phyloP scores from a whole-genome alignment of 352 stramenopile genomes.

The Peronospora tabacina region DNA sequence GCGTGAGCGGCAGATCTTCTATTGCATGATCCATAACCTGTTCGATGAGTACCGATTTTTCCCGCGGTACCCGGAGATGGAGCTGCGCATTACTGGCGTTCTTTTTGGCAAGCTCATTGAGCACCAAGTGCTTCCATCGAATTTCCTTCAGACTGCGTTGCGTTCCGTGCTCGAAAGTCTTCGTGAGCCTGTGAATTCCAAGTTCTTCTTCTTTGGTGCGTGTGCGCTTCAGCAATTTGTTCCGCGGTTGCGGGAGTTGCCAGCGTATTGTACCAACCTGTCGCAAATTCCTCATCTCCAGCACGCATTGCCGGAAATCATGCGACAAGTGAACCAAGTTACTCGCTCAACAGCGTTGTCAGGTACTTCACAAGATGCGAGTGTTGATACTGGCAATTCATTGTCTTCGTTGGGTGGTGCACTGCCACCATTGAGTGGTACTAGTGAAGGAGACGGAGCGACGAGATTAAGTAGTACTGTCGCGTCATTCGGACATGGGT shows the following conservation, averaged over 20 bases:
- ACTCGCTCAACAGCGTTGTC: conserved; percentile 49
- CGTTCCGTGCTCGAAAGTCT: conserved; percentile 96
- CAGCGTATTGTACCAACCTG: conserved; percentile 97
- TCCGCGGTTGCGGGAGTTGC: conserved; percentile 91
- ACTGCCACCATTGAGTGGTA: conserved; percentile 16
- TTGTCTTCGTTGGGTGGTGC: conserved; percentile 19
- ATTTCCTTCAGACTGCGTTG: conserved; percentile 96
- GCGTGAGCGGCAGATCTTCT: conserved; percentile 98
- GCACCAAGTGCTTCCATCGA: conserved; percentile 95
- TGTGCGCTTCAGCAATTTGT: conserved; percentile 98
- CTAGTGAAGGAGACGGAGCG: conserved; percentile 18
- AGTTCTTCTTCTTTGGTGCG: conserved; percentile 98
- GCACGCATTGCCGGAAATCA: conserved; percentile 89
- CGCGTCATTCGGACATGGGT: conserved; percentile 19
- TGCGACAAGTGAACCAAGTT: conserved; percentile 82
- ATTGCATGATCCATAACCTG: conserved; percentile 99
- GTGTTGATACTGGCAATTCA: conserved; percentile 13
- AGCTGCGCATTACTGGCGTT: conserved; percentile 97
- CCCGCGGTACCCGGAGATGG: conserved; percentile 97
- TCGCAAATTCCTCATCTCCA: conserved; percentile 96
- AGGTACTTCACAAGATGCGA: conserved; percentile 27
- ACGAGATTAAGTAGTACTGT: conserved; percentile 20
- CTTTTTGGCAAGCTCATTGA: conserved; percentile 98
- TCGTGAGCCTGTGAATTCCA: conserved; percentile 92
- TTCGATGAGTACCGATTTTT: conserved; percentile 99